These are phyloP conservation scores for Fraxinus floribunda DNA, from an alignment of 305 asterid species.

Conservation along the genomic window DNA sequence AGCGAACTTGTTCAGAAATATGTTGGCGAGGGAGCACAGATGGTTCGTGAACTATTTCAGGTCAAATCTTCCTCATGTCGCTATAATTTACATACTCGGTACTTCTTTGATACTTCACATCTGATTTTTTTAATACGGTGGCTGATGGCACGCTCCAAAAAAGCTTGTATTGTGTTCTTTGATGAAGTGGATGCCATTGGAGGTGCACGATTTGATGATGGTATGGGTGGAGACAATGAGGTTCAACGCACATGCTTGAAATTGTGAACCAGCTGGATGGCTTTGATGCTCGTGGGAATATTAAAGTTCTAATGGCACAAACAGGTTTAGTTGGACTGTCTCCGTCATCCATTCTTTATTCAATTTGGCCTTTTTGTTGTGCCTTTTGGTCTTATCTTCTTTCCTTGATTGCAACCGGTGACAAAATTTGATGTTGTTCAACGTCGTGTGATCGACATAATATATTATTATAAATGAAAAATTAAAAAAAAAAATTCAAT, in stretches of 20 bases:
- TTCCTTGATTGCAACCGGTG: neutral
- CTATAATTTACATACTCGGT: neutral
- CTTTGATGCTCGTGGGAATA: constrained; percentile 93
- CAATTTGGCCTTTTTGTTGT: neutral
- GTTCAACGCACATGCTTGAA: constrained; percentile 99
- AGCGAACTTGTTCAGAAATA: neutral
- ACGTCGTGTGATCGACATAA: neutral
- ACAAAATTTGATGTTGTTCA: neutral
- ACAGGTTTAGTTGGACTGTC: constrained; percentile 42
- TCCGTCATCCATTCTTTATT: neutral
- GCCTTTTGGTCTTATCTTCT: neutral
- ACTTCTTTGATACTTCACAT: neutral
- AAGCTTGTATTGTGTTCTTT: constrained; percentile 94
- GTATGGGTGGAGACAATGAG: constrained; percentile 96
- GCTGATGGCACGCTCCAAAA: constrained; percentile 98
- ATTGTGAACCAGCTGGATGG: constrained; percentile 98
- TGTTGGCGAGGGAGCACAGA: constrained; percentile 96
- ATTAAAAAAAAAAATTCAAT: neutral
- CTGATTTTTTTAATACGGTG: constrained; percentile 6
- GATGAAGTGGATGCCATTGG: constrained; percentile 98
- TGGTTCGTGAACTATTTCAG: constrained; percentile 98
- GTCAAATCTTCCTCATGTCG: constrained; percentile 23
- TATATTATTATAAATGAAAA: no score
- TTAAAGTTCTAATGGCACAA: constrained; percentile 62
- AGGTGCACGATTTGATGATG: constrained; percentile 97